A percentile compares a stretch with the other conserved stretches of the same genome.
phyloP scores from a whole-genome alignment of 805 yeast species.

The Clavispora fructus region DNA sequence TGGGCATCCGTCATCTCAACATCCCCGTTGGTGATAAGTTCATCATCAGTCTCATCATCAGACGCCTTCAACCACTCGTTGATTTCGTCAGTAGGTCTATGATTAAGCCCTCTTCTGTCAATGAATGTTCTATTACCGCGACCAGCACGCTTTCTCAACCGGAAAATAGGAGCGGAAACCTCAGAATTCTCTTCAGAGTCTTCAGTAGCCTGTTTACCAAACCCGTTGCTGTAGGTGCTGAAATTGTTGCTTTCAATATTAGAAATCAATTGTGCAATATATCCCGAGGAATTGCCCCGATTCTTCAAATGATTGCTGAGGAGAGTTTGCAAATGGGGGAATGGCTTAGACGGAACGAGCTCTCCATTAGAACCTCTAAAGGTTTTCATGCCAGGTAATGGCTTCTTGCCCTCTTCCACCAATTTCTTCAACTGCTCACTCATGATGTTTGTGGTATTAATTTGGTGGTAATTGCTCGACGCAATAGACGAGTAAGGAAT shows the following conservation, averaged over 20 bases:
- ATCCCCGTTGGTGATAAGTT: conserved; percentile 5
- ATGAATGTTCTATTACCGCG: conserved; percentile 65
- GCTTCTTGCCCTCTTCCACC: conserved; percentile 41
- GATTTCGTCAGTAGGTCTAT: conserved; percentile 28
- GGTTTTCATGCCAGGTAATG: conserved; percentile 40
- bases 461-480: conserved; percentile 60
- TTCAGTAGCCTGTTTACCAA: conserved; percentile 17
- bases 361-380: conserved; percentile 50
- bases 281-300: conserved; percentile 21
- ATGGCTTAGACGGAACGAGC: conserved; percentile 41
- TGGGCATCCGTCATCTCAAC: conserved; percentile 5
- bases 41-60: conserved; percentile 24
- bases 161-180: conserved; percentile 48
- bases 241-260: conserved; percentile 37
- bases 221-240: conserved; percentile 37
- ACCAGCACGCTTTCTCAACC: conserved; percentile 71
- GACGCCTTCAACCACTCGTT: conserved; percentile 39
- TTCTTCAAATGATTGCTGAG: conserved; percentile 24
- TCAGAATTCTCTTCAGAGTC: conserved; percentile 21
- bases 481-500: conserved; percentile 76
- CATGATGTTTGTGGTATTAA: conserved; percentile 54
- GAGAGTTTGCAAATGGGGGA: conserved; percentile 43
- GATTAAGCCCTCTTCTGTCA: conserved; percentile 61
- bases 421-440: conserved; percentile 36
- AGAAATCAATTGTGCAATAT: conserved; percentile 34